Base-by-base conservation (phyloP, 1,139 yeast genomes). In the Eremothecium sinecaudum region DNA sequence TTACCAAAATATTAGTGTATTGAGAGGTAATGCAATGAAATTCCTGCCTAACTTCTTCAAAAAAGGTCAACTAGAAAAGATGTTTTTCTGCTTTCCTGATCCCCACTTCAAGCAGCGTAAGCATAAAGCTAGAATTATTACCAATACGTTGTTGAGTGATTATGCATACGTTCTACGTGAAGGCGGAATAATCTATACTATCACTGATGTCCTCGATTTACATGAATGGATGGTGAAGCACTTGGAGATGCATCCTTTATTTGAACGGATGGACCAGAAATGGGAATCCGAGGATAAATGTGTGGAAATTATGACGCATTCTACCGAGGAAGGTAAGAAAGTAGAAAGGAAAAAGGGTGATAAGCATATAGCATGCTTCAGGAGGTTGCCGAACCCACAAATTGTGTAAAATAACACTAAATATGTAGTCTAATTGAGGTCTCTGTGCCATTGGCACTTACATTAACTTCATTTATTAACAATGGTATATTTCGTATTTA, bases 41-140 rank as follows among this genome's bases (percentile, higher is more conserved):
- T 90, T 90, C 53, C 64, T 87, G 44, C 97, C 98, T 20, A 90
- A 90, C 58, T 90, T 92, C 58, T 90, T 92, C 63, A 65, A 69
- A 37, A 78, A 79, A 58, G 77, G 78, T 4, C 92, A 82, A 58
- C 65, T 90, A 35, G 74, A 79, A 24, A 90, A 90, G 66, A 82
- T 90, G 75, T 90, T 90, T 61, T 90, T 92, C 64, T 92, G 98
- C 61, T 90, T 90, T 71, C 99, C 99, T 13, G 99, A 90, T 61
- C 99, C 99, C 10, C 98, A 92, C 59, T 90, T 90, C 67, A 90
- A 90, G 56, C 94, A 84, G 59, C 72, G 98, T 51, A 90, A 90
- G 58, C 98, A 92, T 62, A 90, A 90, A 66, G 97, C 97, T 6
- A 72, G 99, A 65, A 90, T 90, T 50, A 75, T 90, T 45, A 87